These are phyloP conservation scores for Yamadazyma dendronema DNA, from an alignment of 1,139 yeast genomes.

Conservation along the genomic window DNA sequence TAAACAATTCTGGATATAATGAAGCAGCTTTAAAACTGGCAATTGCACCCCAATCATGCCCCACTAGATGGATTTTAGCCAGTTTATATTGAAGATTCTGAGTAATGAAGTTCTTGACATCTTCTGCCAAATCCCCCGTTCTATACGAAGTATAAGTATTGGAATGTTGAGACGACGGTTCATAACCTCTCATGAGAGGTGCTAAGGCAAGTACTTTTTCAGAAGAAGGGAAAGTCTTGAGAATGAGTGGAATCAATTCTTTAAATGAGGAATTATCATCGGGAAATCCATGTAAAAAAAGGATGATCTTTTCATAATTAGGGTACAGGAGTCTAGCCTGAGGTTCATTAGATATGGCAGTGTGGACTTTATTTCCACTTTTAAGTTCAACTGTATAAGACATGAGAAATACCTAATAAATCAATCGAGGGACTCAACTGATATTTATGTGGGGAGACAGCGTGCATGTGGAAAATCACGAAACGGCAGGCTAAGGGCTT, in stretches of 20 bases:
- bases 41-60: conserved; percentile 51
- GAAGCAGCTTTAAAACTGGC: conserved; percentile 35
- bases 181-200: conserved; percentile 45
- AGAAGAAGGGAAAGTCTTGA: conserved; percentile 15
- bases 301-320: conserved; percentile 26
- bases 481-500: no score
- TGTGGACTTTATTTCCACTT: conserved; percentile 7
- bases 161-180: conserved; percentile 31
- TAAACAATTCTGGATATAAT: conserved; percentile 34
- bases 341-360: conserved; percentile 12
- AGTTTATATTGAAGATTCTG: conserved; percentile 14
- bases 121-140: conserved; percentile 32
- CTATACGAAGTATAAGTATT: conserved; percentile 22
- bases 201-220: conserved; percentile 30
- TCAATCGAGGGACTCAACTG: no score
- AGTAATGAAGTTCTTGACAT: conserved; percentile 34
- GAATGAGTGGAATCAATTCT: conserved; percentile 24
- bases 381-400: conserved; percentile 3
- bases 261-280: conserved; percentile 35
- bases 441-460: no score
- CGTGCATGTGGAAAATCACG: no score
- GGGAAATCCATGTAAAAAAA: conserved; percentile 45
- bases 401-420: no score
- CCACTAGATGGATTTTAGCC: conserved; percentile 33
- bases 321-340: conserved; percentile 9